Conservation (phyloP, 2,329 filamentous ascomycete genomes). For the Lecanosticta acicola region DNA sequence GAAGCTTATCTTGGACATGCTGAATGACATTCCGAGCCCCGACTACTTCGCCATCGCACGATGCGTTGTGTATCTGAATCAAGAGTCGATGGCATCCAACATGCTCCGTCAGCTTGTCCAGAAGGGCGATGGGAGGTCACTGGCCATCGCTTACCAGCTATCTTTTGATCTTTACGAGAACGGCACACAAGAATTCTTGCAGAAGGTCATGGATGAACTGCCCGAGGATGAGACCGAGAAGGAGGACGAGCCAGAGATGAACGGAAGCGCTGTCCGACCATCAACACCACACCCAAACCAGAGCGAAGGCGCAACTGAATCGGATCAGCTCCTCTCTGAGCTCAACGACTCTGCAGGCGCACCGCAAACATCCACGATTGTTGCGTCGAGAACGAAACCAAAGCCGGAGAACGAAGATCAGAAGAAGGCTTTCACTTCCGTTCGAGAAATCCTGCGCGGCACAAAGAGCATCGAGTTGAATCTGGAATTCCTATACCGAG, state of each 20-base stretch:
- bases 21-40: slow-evolving; percentile 84
- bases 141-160: slow-evolving; percentile 90
- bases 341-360: slow-evolving; percentile 50
- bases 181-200: slow-evolving; percentile 92
- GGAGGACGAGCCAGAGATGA: slow-evolving; percentile 31
- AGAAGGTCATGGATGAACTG: slow-evolving; percentile 78
- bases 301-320: slow-evolving; percentile 50
- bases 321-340: slow-evolving; percentile 54
- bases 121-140: slow-evolving; percentile 69
- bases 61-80: slow-evolving; percentile 92
- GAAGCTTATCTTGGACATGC: slow-evolving; percentile 84
- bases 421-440: slow-evolving; percentile 51
- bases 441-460: slow-evolving; percentile 66
- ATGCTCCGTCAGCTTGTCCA: slow-evolving; percentile 79
- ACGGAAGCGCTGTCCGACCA: slow-evolving; percentile 34
- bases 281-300: slow-evolving; percentile 28
- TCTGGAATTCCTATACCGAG: slow-evolving; percentile 90
- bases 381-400: slow-evolving; percentile 39
- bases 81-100: slow-evolving; percentile 80
- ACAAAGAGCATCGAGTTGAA: slow-evolving; percentile 93
- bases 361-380: slow-evolving; percentile 49
- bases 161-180: slow-evolving; percentile 98
- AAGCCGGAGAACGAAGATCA: slow-evolving; percentile 46
- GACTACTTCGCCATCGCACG: slow-evolving; percentile 98
- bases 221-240: slow-evolving; percentile 53